Evolutionary conservation across 345 rosid species (phyloP), one percentile per base, ranked within the genome.

Genomic region (Stellera chamaejasme): DNA sequence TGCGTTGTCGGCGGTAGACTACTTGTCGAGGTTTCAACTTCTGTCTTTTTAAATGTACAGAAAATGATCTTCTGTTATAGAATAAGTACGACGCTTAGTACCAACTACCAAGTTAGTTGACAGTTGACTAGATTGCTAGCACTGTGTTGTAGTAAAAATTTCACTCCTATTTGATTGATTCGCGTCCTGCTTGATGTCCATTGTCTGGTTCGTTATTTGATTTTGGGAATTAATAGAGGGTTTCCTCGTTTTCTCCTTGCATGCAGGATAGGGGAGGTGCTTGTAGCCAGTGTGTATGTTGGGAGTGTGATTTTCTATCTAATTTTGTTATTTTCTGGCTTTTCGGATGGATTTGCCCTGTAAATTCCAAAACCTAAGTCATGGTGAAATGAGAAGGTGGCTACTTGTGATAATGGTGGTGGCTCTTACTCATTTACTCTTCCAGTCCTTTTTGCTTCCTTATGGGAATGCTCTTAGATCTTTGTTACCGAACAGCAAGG

Each of bases 381-480:
- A 66, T 26, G 71, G 43, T 56, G 76, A 79, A 69, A 77, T 66
- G 44, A 61, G 45, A 57, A 85, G 78, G 75, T 82, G 92, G 90
- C 69, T 70, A 60, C 52, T 80, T 41, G 48, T 85, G 41, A 77
- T 85, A 48, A 81, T 43, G 47, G 39, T 63, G 13, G 67, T 88
- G 62, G 81, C 83, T 59, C 28, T 80, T 28, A 75, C 88, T 63
- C 82, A 91, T 66, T 36, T 82, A 48, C 50, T 79, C 56, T 69
- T 91, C 59, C 95, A 84, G 66, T 81, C 76, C 59, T 61, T 81
- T 13, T 70, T 82, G 70, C 84, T 82, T 67, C 89, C 95, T 0
- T 82, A 81, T 48, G 82, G 84, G 45, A 77, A 67, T 65, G 83
- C 88, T 69, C 76, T 84, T 58, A 72, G 66, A 48, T 87, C 88